Evolutionary conservation across 2,329 filamentous ascomycete species (phyloP).

Genomic region (Verticillium nonalfalfae): DNA sequence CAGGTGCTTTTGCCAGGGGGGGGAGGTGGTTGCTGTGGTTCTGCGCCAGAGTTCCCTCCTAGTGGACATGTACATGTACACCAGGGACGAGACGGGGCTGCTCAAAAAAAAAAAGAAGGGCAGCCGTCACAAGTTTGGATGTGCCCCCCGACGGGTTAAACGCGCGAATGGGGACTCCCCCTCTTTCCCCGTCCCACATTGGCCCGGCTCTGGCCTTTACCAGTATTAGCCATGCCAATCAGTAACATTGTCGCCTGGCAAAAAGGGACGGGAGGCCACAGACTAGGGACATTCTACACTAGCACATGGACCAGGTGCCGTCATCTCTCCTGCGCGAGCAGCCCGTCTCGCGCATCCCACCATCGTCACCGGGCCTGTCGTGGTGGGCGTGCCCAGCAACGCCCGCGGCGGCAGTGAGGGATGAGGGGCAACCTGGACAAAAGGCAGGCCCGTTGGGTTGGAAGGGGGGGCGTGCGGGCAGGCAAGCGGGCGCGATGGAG

Average conservation of each 20-base stretch:
- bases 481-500: not conserved
- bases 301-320: not conserved
- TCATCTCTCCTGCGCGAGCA: not conserved
- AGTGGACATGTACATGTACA: too few relatives aligned
- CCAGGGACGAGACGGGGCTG: too few relatives aligned
- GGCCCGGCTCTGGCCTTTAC: not conserved
- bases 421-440: not conserved
- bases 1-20: not conserved
- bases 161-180: conserved; percentile 11
- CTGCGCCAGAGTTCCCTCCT: too few relatives aligned
- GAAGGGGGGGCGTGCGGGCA: not conserved
- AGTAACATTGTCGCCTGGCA: not conserved
- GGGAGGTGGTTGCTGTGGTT: not conserved
- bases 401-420: not conserved
- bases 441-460: not conserved
- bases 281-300: not conserved
- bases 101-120: not conserved
- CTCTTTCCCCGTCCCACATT: not conserved
- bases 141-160: conserved; percentile 5
- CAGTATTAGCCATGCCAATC: conserved; percentile 6
- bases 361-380: not conserved
- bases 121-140: not conserved
- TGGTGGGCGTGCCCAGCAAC: not conserved
- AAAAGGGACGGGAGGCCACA: not conserved
- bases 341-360: not conserved